phyloP scores from a whole-genome alignment of 495 filamentous ascomycete species.

The Trichocladium antarcticum region DNA sequence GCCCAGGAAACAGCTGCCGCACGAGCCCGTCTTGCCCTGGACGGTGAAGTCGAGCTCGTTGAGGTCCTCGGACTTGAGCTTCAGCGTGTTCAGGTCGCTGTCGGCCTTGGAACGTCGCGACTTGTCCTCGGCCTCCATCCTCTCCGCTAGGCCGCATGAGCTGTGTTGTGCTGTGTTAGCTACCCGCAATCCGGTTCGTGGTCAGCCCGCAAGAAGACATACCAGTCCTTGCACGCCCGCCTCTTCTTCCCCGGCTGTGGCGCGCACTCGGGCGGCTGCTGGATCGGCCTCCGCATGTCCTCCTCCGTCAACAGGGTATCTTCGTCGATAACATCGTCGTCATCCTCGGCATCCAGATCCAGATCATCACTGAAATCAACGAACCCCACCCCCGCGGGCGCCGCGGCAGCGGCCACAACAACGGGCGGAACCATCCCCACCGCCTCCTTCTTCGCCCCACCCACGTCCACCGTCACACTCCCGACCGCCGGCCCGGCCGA shows the following conservation, averaged over 20 bases:
- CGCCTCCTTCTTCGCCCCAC: conserved; percentile 3
- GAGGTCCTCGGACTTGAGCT: conserved; percentile 68
- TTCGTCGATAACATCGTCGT: conserved; percentile 80
- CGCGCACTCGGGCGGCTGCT: conserved; percentile 68
- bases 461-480: conserved; percentile 1
- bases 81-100: conserved; percentile 44
- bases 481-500: conserved; percentile 14
- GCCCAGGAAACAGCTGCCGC: conserved; percentile 83
- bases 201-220: not conserved
- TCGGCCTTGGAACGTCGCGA: conserved; percentile 51
- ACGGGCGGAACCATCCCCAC: not conserved
- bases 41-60: conserved; percentile 92
- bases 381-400: conserved; percentile 53
- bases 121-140: conserved; percentile 69
- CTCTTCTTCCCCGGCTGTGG: conserved; percentile 76
- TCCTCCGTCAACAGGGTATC: conserved; percentile 74
- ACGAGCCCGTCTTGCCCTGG: conserved; percentile 85
- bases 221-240: conserved; percentile 90
- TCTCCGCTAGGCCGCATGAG: conserved; percentile 76
- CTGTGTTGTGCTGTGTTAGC: conserved; percentile 33
- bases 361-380: conserved; percentile 61
- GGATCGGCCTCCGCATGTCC: conserved; percentile 59
- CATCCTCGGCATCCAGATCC: conserved; percentile 43
- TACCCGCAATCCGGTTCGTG: not conserved
- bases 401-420: conserved; percentile 17